Base-by-base conservation (phyloP, 2,329 filamentous ascomycete genomes). In the Stagonosporopsis vannaccii region DNA sequence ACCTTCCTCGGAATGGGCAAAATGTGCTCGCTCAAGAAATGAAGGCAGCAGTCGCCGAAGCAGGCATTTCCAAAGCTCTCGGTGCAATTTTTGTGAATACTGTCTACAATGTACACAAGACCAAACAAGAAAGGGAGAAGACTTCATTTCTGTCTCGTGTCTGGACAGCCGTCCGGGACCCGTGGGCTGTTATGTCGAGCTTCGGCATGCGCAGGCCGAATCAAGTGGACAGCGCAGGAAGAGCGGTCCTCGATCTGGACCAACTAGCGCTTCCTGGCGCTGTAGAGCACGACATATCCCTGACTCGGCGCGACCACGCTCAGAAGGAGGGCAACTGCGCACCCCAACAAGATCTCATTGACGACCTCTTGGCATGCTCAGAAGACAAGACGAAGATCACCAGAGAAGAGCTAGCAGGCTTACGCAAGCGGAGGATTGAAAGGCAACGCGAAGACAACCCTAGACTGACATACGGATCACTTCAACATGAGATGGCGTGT, bases 1-100 rank as follows among this genome's bases (percentile, higher is more conserved):
- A 77, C 43, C 61, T 76, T 9, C 63, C 65, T 25, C 64, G 70
- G 7, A 59, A 70, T 17, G 72, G 75, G 0, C 46, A 32, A 2
- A 51, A 53, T n/a, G 45, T 60, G 3, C 33, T 51, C 8, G 47
- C 47, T 3, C 36, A 26, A 15, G 53, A 56, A 8, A 51, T 56
- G 42, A 51, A 45, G 42, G 44, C 49, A 2, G 55, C 55, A 5
- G 39, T 54, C 40, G 28, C 32, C 11, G 49, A 49, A 19, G 28
- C 50, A 9, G 55, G 55, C 11, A 42, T 58, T 2, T 54, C 50
- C 1, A 36, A 20, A 40, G 30, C 39, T 6, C 55, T 58, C 5
- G 45, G 45, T 5, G 19, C 45, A 0, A 25, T 54, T 2, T 50
- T 58, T 8, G 49, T 58, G 5, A 58, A 58, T 15, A 45, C 55